A percentile compares a stretch with the other conserved stretches of the same genome.
phyloP scores from a whole-genome alignment of 768 basidiomycete genomes.

The Chalciporus sphaerocephalus region DNA sequence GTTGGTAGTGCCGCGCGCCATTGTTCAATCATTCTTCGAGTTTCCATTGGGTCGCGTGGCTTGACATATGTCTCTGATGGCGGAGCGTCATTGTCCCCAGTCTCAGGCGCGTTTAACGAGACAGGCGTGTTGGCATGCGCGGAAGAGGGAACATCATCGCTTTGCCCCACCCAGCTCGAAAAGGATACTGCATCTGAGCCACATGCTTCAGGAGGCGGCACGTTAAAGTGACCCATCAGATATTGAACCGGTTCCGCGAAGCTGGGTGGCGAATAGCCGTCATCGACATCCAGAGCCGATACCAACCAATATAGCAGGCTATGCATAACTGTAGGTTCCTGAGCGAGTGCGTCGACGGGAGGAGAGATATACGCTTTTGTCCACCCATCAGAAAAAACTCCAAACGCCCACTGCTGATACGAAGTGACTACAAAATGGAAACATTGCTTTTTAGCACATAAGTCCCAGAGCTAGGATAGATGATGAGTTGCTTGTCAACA shows the following conservation, averaged over 20 bases:
- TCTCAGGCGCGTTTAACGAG: slow-evolving; percentile 21
- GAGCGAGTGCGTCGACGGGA: slow-evolving; percentile 38
- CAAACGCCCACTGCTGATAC: slow-evolving; percentile 60
- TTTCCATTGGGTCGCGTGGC: slow-evolving; percentile 22
- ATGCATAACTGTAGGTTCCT: slow-evolving; percentile 49
- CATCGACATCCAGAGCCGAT: slow-evolving; percentile 40
- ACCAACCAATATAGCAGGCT: slow-evolving; percentile 53
- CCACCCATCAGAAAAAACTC: slow-evolving; percentile 55
- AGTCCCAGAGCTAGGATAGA: slow-evolving; percentile 43
- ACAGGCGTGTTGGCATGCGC: slow-evolving; percentile 12
- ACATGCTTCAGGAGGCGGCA: slow-evolving; percentile 21
- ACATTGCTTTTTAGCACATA: slow-evolving; percentile 44
- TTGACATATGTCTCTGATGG: slow-evolving; percentile 16
- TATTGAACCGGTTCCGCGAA: slow-evolving; percentile 32
- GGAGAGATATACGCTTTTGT: slow-evolving; percentile 49
- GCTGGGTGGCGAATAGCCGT: slow-evolving; percentile 25
- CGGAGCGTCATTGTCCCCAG: slow-evolving; percentile 10
- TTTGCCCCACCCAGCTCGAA: slow-evolving; percentile 31
- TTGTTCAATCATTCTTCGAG: slow-evolving; percentile 28
- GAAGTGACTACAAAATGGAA: slow-evolving; percentile 58
- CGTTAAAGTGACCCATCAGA: slow-evolving; percentile 26
- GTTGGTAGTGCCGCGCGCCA: slow-evolving; percentile 30
- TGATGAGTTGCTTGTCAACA: slow-evolving; percentile 8
- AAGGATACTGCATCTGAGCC: slow-evolving; percentile 21
- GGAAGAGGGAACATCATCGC: slow-evolving; percentile 26